Base-by-base conservation (phyloP, 768 basidiomycete genomes). In the Strobilomyces dryophilus region DNA sequence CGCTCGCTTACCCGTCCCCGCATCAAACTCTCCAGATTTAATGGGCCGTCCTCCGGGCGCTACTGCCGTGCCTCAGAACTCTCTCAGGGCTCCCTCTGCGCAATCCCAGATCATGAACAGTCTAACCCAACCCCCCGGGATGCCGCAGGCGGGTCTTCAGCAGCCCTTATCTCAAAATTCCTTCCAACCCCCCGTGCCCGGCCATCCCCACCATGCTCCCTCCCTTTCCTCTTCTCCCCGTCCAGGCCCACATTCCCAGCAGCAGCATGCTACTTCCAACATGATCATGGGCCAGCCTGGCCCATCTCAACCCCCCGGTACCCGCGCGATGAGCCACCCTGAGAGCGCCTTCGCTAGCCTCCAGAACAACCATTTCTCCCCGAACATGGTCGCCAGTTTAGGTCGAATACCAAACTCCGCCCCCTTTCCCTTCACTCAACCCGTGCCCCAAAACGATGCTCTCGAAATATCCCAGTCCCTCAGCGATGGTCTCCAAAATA, bases 51-150 rank as follows among this genome's bases (percentile, higher is more conserved):
- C 75, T 61, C 65, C 66, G 47, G 65, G 71, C 61, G 67, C 72
- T 51, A 36, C 62, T 15, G 71, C 70, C 10, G 73, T 79, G 60
- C 72, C 74, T 36, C 76, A 74, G 56, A 73, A 73, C 61, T 56
- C 71, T 57, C 63, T 69, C 47, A 76, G 83, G 42, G 62, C 78
- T 10, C 60, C 73, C 27, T 74, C 81, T 7, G 66, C 75, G 9
- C 73, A 72, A 57, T 64, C 74, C 31, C 78, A 74, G 60, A 69
- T 81, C 39, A 82, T 85, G 78, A 73, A 69, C 54, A 73, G 69
- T 56, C 63, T 74, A 48, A 17, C 67, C 14, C 74, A 73, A 56
- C 71, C 73, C 39, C 65, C 67, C 18, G 65, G 64, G 48, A 60
- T 71, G 45, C 58, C 68, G 5, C 68, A 71, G 48, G 49, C 55